Conservation (phyloP, 164 flowering plant genomes). For the Magnolia changhungtana region DNA sequence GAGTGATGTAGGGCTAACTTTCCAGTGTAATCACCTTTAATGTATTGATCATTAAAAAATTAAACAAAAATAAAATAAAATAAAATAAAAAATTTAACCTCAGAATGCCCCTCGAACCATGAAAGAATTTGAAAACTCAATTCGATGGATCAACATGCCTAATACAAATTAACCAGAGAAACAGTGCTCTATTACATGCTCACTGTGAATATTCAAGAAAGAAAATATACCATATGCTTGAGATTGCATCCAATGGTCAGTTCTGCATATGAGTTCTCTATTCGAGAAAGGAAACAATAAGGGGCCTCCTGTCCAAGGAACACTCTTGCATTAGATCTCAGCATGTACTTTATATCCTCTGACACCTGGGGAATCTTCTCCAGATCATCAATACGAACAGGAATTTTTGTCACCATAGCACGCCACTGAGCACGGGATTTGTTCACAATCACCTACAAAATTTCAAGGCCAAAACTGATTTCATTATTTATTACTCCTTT, state of each 20-base stretch:
- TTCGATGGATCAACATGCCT: background rate
- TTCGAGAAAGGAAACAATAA: slow-evolving; percentile 74
- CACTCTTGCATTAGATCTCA: slow-evolving; percentile 59
- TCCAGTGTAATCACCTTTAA: background rate
- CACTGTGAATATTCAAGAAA: background rate
- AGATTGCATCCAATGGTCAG: slow-evolving; percentile 82
- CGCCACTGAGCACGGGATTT: slow-evolving; percentile 86
- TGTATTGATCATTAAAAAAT: background rate
- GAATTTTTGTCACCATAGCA: slow-evolving; percentile 58
- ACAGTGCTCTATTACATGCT: background rate
- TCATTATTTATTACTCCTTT: background rate
- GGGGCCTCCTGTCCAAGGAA: slow-evolving; percentile 75
- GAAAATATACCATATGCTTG: slow-evolving; percentile 53
- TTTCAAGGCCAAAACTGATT: background rate
- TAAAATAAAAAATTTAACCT: no score
- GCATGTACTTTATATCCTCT: slow-evolving; percentile 66
- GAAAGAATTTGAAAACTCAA: background rate
- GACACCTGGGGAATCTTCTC: slow-evolving; percentile 68
- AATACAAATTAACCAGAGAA: background rate
- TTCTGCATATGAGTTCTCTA: slow-evolving; percentile 71
- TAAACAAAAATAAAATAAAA: no score
- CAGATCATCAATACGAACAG: slow-evolving; percentile 51
- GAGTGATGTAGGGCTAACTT: background rate
- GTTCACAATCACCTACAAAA: slow-evolving; percentile 78
- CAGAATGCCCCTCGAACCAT: background rate